Conservation (phyloP, 116 monocot species). For the Cymodocea nodosa region DNA sequence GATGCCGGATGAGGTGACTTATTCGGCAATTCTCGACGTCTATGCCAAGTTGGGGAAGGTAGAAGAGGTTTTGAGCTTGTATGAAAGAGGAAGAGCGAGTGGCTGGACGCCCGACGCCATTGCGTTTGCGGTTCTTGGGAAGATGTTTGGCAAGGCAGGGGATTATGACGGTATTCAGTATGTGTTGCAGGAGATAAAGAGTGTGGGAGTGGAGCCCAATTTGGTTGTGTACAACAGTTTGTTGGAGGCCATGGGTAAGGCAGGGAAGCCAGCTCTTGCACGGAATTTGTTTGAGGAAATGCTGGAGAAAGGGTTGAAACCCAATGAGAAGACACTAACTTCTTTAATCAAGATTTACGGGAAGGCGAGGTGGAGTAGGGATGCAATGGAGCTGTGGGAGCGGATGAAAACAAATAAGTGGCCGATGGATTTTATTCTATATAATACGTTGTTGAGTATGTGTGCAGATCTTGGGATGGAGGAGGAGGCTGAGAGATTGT, state of each 20-base stretch:
- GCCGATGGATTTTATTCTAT: constrained; percentile 66
- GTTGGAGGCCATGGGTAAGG: constrained; percentile 64
- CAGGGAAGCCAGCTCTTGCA: constrained; percentile 65
- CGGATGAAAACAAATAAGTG: constrained; percentile 56
- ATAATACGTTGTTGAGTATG: constrained; percentile 81
- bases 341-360: constrained; percentile 78
- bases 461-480: constrained; percentile 75
- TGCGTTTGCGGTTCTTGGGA: constrained; percentile 53
- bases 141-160: constrained; percentile 64
- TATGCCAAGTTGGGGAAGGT: constrained; percentile 54
- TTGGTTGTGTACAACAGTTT: constrained; percentile 73
- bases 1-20: constrained; percentile 85
- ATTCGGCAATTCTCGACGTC: constrained; percentile 73
- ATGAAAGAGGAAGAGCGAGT: constrained; percentile 47
- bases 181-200: constrained; percentile 55
- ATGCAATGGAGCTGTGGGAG: constrained; percentile 73
- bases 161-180: constrained; percentile 79
- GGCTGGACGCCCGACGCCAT: constrained; percentile 77
- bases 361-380: constrained; percentile 56
- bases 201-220: constrained; percentile 41
- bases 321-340: constrained; percentile 64
- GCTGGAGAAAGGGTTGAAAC: constrained; percentile 38
- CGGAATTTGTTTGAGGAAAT: constrained; percentile 71
- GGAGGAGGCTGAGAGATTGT: constrained; percentile 63
- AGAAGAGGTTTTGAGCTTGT: constrained; percentile 50